Conservation (phyloP, 1,284 basidiomycete species). For the Ceratobasidium sp. region DNA sequence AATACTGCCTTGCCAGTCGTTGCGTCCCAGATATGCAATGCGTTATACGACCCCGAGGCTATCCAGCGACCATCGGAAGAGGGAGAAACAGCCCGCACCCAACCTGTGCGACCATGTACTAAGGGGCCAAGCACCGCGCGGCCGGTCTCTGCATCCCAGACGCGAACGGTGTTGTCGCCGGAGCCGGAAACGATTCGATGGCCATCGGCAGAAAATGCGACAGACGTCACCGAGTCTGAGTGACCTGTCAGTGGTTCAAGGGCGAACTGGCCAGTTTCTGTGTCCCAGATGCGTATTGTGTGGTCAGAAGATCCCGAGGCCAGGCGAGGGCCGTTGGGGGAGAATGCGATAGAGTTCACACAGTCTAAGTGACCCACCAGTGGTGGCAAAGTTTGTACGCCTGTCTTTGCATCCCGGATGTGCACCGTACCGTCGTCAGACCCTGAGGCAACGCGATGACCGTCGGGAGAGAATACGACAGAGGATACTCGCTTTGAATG, state of each 20-base stretch:
- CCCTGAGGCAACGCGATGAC: conserved; percentile 21
- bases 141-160: conserved; percentile 34
- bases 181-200: conserved; percentile 2
- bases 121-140: neutral
- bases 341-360: conserved; percentile 56
- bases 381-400: neutral
- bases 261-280: conserved; percentile 3
- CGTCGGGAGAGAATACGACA: conserved; percentile 38
- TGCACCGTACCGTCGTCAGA: conserved; percentile 8
- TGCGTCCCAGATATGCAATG: conserved; percentile 36
- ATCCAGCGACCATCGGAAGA: conserved; percentile 30
- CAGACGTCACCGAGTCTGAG: neutral
- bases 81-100: neutral
- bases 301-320: too few species aligned
- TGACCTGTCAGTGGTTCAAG: neutral
- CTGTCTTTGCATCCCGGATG: conserved; percentile 25
- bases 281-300: conserved; percentile 43
- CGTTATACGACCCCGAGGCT: conserved; percentile 1
- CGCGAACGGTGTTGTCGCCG: neutral
- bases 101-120: conserved; percentile 53
- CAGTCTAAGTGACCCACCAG: conserved; percentile 22
- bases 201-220: neutral
- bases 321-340: conserved; percentile 54
- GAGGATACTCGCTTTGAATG: conserved; percentile 18
- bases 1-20: conserved; percentile 2